Evolutionary conservation across 2,329 filamentous ascomycete species (phyloP), one percentile per base, ranked within the genome.

Genomic region (Pleochaeta shiraiana): DNA sequence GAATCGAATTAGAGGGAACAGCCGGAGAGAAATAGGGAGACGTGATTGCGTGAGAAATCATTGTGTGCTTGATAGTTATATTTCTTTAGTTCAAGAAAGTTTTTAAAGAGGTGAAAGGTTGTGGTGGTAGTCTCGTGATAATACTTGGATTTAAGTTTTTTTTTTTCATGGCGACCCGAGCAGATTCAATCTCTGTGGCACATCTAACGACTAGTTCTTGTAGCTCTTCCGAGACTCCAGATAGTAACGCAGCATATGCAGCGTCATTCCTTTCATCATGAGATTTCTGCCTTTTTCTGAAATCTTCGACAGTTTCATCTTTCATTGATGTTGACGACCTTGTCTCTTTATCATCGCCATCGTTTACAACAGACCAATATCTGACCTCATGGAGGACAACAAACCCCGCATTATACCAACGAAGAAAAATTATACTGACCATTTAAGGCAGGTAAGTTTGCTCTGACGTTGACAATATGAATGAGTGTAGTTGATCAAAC

Each of bases 171-270:
- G 55, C 55, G 12, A 34, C 55, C 28, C 55, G 55, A 3, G 55
- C 55, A 60, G 55, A 60, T 34, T 34, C 19, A 12, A n/a, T 26
- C 34, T 60, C 31, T 30, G 34, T 34, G 3, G 21, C 55, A 37
- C 55, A 60, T 16, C 28, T 37, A 0, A 26, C 21, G 28, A 60
- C 55, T 31, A 60, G 16, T n/a, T 60, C 55, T n/a, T 60, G 55
- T 9, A 60, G 55, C 9, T 60, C 55, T 60, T 60, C 55, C 16
- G 55, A 60, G 1, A 60, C 55, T 60, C 55, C 55, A 60, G 55
- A 33, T 1, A 60, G 55, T n/a, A 60, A 26, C 3, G 55, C 55
- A 60, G 30, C 55, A 24, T 60, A 30, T 33, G 30, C 55, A 4
- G 55, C 55, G 24, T 60, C 55, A 19, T 60, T 60, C 28, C 30